phyloP scores from a whole-genome alignment of 441 rosid species.

The Aleurites moluccanus region DNA sequence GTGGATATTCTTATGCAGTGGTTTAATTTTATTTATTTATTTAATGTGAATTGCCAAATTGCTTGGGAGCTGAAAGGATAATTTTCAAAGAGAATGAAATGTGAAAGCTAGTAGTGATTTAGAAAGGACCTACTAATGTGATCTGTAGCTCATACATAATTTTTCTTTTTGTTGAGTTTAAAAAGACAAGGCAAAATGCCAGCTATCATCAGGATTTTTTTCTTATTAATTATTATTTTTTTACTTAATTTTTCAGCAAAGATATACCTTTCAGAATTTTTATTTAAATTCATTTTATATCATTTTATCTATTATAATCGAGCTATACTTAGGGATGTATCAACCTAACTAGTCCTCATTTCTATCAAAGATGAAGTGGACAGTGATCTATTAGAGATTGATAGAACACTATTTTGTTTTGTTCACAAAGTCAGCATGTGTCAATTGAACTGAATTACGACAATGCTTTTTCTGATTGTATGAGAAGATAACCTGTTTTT shows the following conservation, averaged over 20 bases:
- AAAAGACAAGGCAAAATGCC: neutral
- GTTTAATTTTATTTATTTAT: neutral
- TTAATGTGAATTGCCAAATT: neutral
- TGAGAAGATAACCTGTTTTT: neutral
- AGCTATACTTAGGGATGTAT: neutral
- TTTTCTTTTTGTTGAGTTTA: neutral
- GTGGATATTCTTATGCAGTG: neutral
- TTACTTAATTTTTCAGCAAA: no score
- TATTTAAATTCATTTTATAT: neutral
- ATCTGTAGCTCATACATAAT: neutral
- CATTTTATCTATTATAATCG: neutral
- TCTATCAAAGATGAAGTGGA: neutral
- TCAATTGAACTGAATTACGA: neutral
- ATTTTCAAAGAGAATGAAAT: neutral
- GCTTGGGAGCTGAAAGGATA: neutral
- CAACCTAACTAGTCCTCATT: neutral
- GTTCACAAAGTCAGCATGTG: neutral
- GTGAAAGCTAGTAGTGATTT: neutral
- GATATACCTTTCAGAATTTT: neutral
- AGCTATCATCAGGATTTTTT: neutral
- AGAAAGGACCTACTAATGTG: no score
- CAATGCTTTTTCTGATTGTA: neutral
- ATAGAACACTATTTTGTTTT: neutral
- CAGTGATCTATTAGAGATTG: neutral
- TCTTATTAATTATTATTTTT: no score